phyloP scores from a whole-genome alignment of 1,284 basidiomycete species.

The Pascua guehoae region DNA sequence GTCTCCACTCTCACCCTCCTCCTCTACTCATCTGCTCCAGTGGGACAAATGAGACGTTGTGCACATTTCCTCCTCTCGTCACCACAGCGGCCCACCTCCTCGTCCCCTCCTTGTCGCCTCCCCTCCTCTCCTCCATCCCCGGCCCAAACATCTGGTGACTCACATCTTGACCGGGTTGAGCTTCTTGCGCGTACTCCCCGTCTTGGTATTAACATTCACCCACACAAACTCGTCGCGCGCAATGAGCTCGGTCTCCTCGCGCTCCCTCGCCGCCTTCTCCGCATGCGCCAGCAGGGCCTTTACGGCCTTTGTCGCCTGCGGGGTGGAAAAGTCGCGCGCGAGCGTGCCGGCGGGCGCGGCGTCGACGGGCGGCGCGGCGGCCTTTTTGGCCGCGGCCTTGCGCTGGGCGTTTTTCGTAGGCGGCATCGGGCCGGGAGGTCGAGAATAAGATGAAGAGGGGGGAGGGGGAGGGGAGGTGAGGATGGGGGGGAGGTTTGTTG shows the following conservation, averaged over 20 bases:
- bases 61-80: too few relatives aligned
- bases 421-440: constrained; percentile 7
- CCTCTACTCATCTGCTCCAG: too few relatives aligned
- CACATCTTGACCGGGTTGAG: constrained; percentile 82
- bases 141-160: constrained; percentile 45
- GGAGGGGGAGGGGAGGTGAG: too few relatives aligned
- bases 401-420: constrained; percentile 18
- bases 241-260: constrained; percentile 72
- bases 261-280: constrained; percentile 60
- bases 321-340: constrained; percentile 54
- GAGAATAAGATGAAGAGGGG: too few relatives aligned
- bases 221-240: constrained; percentile 78
- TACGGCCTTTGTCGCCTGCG: constrained; percentile 74
- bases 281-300: constrained; percentile 69
- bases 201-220: constrained; percentile 79
- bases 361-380: constrained; percentile 8
- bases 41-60: too few relatives aligned
- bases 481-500: too few relatives aligned
- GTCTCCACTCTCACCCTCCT: too few relatives aligned
- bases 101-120: too few relatives aligned
- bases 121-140: too few relatives aligned
- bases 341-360: constrained; percentile 22
- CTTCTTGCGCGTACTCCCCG: constrained; percentile 67
- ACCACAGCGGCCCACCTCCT: too few relatives aligned
- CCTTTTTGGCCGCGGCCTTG: constrained; percentile 12